phyloP scores from a whole-genome alignment of 164 flowering plant genomes.

The Vitis cinerea region DNA sequence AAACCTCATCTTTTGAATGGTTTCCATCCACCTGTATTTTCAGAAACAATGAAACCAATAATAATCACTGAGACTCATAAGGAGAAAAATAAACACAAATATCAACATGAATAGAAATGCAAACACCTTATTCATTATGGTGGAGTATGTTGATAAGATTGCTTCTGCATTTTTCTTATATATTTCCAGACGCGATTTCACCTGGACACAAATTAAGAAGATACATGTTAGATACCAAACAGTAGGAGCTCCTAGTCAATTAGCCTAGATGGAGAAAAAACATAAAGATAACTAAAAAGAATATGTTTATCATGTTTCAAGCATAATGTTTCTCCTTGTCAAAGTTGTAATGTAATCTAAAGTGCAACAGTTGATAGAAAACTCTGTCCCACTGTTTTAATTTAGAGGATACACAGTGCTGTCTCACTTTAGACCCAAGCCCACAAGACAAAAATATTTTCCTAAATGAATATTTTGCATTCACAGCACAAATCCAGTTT shows the following conservation, averaged over 20 bases:
- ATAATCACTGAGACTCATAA: conserved; percentile 5
- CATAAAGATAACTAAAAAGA: no score
- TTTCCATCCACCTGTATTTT: conserved; percentile 74
- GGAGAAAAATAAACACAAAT: background rate
- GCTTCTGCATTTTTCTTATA: conserved; percentile 69
- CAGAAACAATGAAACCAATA: background rate
- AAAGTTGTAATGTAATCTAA: no score
- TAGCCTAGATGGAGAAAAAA: background rate
- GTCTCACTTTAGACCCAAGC: no score
- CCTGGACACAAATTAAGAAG: conserved; percentile 33
- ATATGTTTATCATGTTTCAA: no score
- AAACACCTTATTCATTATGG: conserved; percentile 51
- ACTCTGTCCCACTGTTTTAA: no score
- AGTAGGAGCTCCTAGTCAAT: background rate
- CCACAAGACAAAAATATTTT: no score
- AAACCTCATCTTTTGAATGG: conserved; percentile 63
- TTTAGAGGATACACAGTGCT: no score
- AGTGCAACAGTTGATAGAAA: no score
- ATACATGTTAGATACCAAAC: background rate
- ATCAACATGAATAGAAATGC: background rate
- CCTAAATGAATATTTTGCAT: no score
- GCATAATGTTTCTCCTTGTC: no score
- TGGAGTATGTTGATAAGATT: conserved; percentile 47
- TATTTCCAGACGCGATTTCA: conserved; percentile 60
- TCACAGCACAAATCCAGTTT: no score